A percentile compares a stretch with the other conserved stretches of the same genome.
Conservation (phyloP, 306 rosid genomes). For the Carpinus viminea region DNA sequence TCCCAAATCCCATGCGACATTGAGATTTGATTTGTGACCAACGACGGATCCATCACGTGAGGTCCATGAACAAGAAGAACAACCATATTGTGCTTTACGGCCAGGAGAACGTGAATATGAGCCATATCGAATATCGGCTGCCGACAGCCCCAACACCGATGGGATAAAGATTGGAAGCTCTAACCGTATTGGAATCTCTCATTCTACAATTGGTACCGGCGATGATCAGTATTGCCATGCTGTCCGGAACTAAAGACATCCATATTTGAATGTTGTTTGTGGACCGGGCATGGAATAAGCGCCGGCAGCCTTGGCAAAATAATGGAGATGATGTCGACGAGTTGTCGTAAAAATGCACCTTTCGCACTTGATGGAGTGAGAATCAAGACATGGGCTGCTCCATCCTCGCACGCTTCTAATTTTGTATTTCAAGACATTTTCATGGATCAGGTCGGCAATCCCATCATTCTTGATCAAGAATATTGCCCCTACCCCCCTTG, state of each 20-base stretch:
- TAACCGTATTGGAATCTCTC: conserved; percentile 24
- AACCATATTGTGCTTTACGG: conserved; percentile 37
- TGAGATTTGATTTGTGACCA: too few species aligned
- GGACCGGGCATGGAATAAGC: conserved; percentile 81
- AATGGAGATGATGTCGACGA: conserved; percentile 28
- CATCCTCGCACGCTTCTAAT: conserved; percentile 21
- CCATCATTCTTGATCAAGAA: conserved; percentile 55
- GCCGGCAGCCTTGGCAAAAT: conserved; percentile 60
- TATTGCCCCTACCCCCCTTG: conserved; percentile 51
- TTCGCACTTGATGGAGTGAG: conserved; percentile 53
- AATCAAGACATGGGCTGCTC: conserved; percentile 62
- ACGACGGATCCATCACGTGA: too few species aligned
- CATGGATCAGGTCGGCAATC: conserved; percentile 43
- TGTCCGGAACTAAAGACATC: conserved; percentile 42
- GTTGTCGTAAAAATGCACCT: conserved; percentile 45
- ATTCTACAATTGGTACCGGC: conserved; percentile 41
- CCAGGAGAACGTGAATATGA: conserved; percentile 40
- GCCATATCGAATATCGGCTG: conserved; percentile 31
- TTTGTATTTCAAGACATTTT: conserved; percentile 47
- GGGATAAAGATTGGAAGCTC: conserved; percentile 62
- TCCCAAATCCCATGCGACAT: too few species aligned
- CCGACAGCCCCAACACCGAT: conserved; percentile 62
- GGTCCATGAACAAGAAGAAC: conserved; percentile 51
- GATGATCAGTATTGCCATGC: conserved; percentile 66
- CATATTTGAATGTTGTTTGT: conserved; percentile 36